phyloP scores from a whole-genome alignment of 2,329 filamentous ascomycete species.

The Aspergillus phoenicis region DNA sequence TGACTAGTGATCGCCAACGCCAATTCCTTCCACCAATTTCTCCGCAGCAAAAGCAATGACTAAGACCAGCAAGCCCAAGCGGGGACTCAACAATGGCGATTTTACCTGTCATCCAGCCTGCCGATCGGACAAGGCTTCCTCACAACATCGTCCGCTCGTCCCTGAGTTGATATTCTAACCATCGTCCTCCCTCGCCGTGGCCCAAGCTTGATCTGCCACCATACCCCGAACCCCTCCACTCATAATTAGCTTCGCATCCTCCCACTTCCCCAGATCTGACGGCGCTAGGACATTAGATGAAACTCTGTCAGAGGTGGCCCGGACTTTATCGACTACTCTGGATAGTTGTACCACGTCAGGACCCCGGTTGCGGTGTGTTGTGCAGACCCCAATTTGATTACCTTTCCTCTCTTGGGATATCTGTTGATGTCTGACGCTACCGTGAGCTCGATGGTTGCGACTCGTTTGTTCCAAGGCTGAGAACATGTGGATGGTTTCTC shows the following conservation, averaged over 20 bases:
- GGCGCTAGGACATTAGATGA: not conserved
- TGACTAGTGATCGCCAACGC: not conserved
- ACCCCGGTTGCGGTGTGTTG: not conserved
- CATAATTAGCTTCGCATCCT: not conserved
- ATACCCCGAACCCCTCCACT: not conserved
- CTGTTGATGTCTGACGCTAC: not conserved
- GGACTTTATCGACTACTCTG: not conserved
- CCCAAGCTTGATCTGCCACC: not conserved
- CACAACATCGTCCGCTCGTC: not conserved
- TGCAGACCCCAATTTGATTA: not conserved
- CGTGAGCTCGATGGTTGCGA: not conserved
- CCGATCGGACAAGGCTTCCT: not conserved
- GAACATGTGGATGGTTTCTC: not conserved
- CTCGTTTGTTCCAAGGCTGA: not conserved
- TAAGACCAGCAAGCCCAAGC: not conserved
- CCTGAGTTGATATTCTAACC: not conserved
- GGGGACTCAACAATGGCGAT: not conserved
- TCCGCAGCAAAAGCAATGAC: conserved; percentile 1
- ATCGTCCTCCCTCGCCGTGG: not conserved
- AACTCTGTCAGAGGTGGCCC: not conserved
- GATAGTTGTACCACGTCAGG: not conserved
- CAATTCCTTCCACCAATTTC: not conserved
- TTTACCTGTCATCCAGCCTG: not conserved
- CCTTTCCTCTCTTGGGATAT: not conserved
- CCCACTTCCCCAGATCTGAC: not conserved